These are phyloP conservation scores for Neonectria hederae DNA, from an alignment of 2,329 filamentous ascomycete species.

Conservation along the genomic window DNA sequence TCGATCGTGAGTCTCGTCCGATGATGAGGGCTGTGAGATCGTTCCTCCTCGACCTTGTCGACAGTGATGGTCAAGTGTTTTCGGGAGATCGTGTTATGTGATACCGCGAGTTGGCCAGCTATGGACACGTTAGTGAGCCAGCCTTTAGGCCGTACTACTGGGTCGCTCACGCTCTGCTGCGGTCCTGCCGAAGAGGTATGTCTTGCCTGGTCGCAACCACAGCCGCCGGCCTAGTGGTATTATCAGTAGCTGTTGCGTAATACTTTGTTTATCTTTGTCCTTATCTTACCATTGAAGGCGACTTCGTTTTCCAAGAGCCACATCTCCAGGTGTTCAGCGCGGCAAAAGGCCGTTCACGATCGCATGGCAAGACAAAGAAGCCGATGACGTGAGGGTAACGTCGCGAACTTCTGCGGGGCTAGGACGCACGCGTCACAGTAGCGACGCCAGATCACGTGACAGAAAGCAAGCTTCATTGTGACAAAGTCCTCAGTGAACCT, in stretches of 20 bases:
- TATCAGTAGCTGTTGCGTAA: slow-evolving; percentile 9
- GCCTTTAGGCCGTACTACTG: no score
- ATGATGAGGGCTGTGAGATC: slow-evolving; percentile 70
- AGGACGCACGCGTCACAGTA: slow-evolving; percentile 27
- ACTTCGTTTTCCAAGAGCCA: slow-evolving; percentile 72
- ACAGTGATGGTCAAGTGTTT: slow-evolving; percentile 87
- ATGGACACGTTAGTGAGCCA: slow-evolving; percentile 15
- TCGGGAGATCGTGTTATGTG: slow-evolving; percentile 84
- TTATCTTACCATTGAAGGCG: slow-evolving; percentile 56
- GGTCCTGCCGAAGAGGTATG: slow-evolving; percentile 86
- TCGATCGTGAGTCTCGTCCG: slow-evolving; percentile 78
- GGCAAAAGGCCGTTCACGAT: slow-evolving; percentile 31
- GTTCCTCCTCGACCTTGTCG: slow-evolving; percentile 68
- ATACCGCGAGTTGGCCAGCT: slow-evolving; percentile 76
- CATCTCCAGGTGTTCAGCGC: slow-evolving; percentile 54
- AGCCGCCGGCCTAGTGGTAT: slow-evolving; percentile 59
- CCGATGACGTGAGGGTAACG: slow-evolving; percentile 39
- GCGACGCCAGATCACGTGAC: slow-evolving; percentile 42
- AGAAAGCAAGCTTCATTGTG: background rate
- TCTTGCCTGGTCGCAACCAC: slow-evolving; percentile 87
- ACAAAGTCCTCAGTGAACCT: background rate
- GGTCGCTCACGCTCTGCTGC: slow-evolving; percentile 66
- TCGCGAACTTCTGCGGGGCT: slow-evolving; percentile 39
- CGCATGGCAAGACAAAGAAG: slow-evolving; percentile 24
- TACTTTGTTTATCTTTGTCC: background rate